phyloP scores from a whole-genome alignment of 2,329 filamentous ascomycete species.

The Gnomoniopsis sp. region DNA sequence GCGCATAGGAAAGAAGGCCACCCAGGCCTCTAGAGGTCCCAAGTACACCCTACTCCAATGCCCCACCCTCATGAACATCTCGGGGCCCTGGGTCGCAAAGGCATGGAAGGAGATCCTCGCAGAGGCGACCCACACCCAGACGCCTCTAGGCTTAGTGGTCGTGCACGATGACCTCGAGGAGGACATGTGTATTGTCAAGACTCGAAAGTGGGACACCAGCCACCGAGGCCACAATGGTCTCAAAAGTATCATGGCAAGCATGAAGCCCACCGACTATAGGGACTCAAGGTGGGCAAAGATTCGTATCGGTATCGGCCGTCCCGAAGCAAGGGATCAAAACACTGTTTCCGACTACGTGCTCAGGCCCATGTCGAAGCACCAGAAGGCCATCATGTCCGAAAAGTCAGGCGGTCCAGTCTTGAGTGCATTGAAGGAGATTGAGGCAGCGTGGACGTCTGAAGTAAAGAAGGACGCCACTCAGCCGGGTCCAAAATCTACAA shows the following conservation, averaged over 20 bases:
- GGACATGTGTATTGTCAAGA: conserved; percentile 62
- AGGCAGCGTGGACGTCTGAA: conserved; percentile 32
- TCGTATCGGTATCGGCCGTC: conserved; percentile 84
- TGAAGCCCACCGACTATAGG: conserved; percentile 40
- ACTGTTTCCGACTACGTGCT: conserved; percentile 78
- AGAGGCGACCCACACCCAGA: neutral
- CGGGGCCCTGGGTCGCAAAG: conserved; percentile 65
- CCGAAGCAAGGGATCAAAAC: conserved; percentile 60
- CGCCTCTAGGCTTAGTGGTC: conserved; percentile 59
- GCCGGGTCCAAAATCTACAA: neutral
- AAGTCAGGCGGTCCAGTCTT: conserved; percentile 51
- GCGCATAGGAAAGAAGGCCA: conserved; percentile 47
- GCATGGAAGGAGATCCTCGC: conserved; percentile 59
- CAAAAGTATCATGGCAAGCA: conserved; percentile 57
- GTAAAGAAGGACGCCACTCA: neutral
- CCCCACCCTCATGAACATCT: conserved; percentile 79
- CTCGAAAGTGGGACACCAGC: conserved; percentile 61
- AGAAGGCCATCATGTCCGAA: conserved; percentile 49
- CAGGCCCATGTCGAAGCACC: conserved; percentile 54
- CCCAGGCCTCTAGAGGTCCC: conserved; percentile 42
- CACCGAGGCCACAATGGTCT: conserved; percentile 72
- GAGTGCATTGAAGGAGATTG: conserved; percentile 44
- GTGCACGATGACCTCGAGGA: conserved; percentile 88
- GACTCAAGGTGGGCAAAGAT: conserved; percentile 54
- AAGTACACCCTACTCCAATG: conserved; percentile 71